Evolutionary conservation across 495 filamentous ascomycete species (phyloP), one percentile per base, ranked within the genome.

Genomic region (Talaromyces ruber): DNA sequence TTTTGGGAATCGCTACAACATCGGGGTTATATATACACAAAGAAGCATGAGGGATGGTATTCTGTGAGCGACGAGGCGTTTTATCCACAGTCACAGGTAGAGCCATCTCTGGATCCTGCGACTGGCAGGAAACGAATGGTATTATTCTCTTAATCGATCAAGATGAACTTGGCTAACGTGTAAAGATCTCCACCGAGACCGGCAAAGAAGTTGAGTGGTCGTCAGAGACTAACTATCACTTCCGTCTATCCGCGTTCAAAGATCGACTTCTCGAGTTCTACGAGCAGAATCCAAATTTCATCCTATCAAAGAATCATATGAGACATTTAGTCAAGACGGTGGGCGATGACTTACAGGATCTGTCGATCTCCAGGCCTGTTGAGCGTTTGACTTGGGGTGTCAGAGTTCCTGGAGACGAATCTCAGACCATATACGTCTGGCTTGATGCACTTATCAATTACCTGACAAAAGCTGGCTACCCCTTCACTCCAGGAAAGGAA

Each of bases 371-470:
- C 1, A 81, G 95, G 30, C 95, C 94, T 1, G 72, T 79, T 14
- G 83, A 88, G 58, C 82, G 94, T 34, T 74, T 98, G 25, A 83
- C 71, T 24, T 98, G 94, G 94, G 94, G 95, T 2, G 93, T 98
- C 59, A 86, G 82, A 6, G 93, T 96, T 37, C 94, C 94, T 6
- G 84, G 84, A 56, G 94, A 98, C 68, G 74, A 83, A 1, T 83
- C 76, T 18, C 95, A 98, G 73, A 97, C 93, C 2, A 93, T 98
- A 64, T 98, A 98, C 70, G 95, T 98, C 37, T 98, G 94, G 94
- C 81, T 98, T 4, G 95, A 98, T 74, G 94, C 94, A 4, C 81
- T 98, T 25, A 81, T 97, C 64, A 98, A 97, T 72, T 98, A 98
- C 67, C 73, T 95, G 65, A 96, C 92, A 30, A 88, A 84, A 62